phyloP scores from a whole-genome alignment of 495 filamentous ascomycete species.

The Aspergillus nidulans region DNA sequence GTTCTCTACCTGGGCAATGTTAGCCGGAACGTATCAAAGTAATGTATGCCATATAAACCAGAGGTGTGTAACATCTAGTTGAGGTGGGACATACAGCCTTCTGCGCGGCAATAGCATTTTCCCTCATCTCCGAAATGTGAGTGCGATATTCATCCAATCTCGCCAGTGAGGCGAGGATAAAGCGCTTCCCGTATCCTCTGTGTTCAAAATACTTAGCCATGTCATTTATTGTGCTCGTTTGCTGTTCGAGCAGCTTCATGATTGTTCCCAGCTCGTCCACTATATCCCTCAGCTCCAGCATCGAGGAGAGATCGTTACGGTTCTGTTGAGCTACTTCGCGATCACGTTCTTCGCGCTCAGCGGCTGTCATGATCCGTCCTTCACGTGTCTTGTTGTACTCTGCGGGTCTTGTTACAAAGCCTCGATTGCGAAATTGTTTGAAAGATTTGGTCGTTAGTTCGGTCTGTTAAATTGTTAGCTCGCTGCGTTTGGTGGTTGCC shows the following conservation, averaged over 20 bases:
- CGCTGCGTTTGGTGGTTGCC: background rate
- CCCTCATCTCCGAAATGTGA: constrained; percentile 55
- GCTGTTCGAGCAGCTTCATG: constrained; percentile 53
- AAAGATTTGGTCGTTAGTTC: constrained; percentile 61
- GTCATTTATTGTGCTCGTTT: constrained; percentile 44
- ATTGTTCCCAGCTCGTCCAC: constrained; percentile 62
- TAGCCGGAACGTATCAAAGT: background rate
- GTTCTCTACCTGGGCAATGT: constrained; percentile 50
- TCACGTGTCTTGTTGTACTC: constrained; percentile 47
- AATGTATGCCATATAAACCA: too few relatives aligned
- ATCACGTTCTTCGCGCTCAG: constrained; percentile 48
- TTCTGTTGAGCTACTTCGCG: constrained; percentile 50
- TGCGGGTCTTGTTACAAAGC: constrained; percentile 39
- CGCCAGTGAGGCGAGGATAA: constrained; percentile 48
- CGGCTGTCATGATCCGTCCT: constrained; percentile 35
- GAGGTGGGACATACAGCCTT: constrained; percentile 37
- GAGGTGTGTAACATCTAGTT: too few relatives aligned
- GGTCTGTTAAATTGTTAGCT: constrained; percentile 36
- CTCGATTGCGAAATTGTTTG: constrained; percentile 55
- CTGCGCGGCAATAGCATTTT: constrained; percentile 40
- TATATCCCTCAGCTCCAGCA: constrained; percentile 63
- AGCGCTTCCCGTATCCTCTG: constrained; percentile 29
- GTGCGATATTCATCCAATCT: constrained; percentile 54
- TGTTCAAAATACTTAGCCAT: constrained; percentile 44
- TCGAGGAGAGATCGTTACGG: constrained; percentile 57